Evolutionary conservation across 768 basidiomycete species (phyloP).

Genomic region (Postia placenta): DNA sequence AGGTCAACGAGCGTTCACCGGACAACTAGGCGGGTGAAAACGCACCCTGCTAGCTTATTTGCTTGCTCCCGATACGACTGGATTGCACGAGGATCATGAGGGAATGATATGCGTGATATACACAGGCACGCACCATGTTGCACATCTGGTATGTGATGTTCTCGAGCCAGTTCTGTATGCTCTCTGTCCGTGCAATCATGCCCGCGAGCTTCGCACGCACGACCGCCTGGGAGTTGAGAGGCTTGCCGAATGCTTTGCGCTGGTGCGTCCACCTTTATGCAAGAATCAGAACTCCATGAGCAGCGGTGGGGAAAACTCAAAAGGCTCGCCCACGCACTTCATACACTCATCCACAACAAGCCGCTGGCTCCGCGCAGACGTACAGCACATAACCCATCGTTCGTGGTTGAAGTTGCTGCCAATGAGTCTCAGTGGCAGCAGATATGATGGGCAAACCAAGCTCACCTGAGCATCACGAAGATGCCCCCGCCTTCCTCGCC

Average conservation of each 20-base stretch:
- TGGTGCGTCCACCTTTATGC: constrained; percentile 69
- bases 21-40: not conserved
- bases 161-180: constrained; percentile 80
- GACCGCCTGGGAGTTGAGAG: constrained; percentile 75
- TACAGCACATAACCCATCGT: constrained; percentile 87
- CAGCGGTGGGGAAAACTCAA: not conserved
- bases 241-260: constrained; percentile 90
- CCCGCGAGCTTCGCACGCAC: constrained; percentile 83
- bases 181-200: constrained; percentile 85
- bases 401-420: constrained; percentile 90
- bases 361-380: constrained; percentile 59
- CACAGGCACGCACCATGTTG: constrained; percentile 52
- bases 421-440: not conserved
- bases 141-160: constrained; percentile 85
- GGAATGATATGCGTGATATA: not conserved
- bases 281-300: not conserved
- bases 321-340: constrained; percentile 55
- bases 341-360: constrained; percentile 75
- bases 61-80: constrained; percentile 71
- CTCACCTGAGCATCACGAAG: constrained; percentile 49
- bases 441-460: not conserved
- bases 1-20: not conserved
- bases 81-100: not conserved
- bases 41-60: constrained; percentile 57
- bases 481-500: constrained; percentile 75